Evolutionary conservation across 1,284 basidiomycete species (phyloP), one percentile per base, ranked within the genome.

Genomic region (Pseudozyma hubeiensis): DNA sequence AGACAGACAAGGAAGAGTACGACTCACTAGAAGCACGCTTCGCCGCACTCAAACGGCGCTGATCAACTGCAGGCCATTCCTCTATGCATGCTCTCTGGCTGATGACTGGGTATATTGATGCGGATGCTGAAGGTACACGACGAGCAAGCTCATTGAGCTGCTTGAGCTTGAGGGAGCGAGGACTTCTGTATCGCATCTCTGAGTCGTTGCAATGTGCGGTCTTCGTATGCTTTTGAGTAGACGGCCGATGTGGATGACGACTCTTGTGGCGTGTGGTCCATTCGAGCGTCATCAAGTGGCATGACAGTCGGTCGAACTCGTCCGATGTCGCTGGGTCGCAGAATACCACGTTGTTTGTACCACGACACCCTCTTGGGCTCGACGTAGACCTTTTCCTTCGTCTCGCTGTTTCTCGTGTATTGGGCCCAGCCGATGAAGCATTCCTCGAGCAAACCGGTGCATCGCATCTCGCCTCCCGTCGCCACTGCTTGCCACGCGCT

Each of bases 391-490:
- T 72, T 72, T 17, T 64, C 67, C 46, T 63, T 65, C 9, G 29
- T 31, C 10, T 68, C 55, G 33, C 53, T 45, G 14, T 49, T 48
- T 30, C 43, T 64, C 29, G 45, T 64, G 19, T 74, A 64, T 39
- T 57, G 71, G 4, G 73, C 66, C 80, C 80, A 82, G 30, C 75
- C 76, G 47, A 81, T 79, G 65, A 75, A 82, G 34, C 68, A 64
- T 31, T 82, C 80, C 37, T 78, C 67, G 9, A 81, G 71, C 44
- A 79, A 24, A 1, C 72, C 75, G 16, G 67, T 56, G 35, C 79
- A 79, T n/a, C 67, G 69, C 49, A 82, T 61, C 48, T 80, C 64
- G 19, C 68, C 53, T 16, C 81, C 81, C 4, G 68, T 69, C 39
- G 52, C 33, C 1, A 82, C 81, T 0, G 75, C 79, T 24, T 75